These are phyloP conservation scores for Pyricularia pennisetigena DNA, from an alignment of 2,329 filamentous ascomycete genomes.

Conservation along the genomic window DNA sequence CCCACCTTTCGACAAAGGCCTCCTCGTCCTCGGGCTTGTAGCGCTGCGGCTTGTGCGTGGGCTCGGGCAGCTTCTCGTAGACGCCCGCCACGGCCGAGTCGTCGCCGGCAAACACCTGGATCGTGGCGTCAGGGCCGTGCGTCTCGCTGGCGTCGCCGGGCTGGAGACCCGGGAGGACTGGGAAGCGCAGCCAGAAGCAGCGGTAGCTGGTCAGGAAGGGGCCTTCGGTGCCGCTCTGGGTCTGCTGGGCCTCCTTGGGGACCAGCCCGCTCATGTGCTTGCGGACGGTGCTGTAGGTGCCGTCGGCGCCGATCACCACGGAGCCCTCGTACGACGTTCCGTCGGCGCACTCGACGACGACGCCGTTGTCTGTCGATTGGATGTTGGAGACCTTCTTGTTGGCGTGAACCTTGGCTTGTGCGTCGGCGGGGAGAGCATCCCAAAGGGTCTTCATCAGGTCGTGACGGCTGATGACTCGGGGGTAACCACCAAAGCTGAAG, in stretches of 20 bases:
- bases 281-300: conserved; percentile 15
- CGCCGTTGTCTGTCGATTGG: conserved; percentile 8
- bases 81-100: not conserved
- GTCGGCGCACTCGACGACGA: conserved; percentile 11
- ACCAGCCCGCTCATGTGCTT: conserved; percentile 10
- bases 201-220: not conserved
- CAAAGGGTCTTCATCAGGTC: conserved; percentile 12
- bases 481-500: conserved; percentile 8
- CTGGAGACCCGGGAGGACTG: not conserved
- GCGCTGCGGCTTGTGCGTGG: not conserved
- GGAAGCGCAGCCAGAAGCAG: not conserved
- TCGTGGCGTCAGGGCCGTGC: not conserved
- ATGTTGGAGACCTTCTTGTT: conserved; percentile 12
- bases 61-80: not conserved
- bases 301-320: conserved; percentile 15
- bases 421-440: conserved; percentile 7
- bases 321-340: conserved; percentile 13
- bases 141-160: not conserved
- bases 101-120: not conserved
- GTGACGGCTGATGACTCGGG: conserved; percentile 12
- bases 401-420: conserved; percentile 10
- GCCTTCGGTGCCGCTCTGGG: not conserved
- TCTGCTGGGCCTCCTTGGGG: not conserved
- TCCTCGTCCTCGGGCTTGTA: conserved; percentile 7
- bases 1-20: conserved; percentile 2